Conservation (phyloP, 306 rosid species). For the Senna tora region DNA sequence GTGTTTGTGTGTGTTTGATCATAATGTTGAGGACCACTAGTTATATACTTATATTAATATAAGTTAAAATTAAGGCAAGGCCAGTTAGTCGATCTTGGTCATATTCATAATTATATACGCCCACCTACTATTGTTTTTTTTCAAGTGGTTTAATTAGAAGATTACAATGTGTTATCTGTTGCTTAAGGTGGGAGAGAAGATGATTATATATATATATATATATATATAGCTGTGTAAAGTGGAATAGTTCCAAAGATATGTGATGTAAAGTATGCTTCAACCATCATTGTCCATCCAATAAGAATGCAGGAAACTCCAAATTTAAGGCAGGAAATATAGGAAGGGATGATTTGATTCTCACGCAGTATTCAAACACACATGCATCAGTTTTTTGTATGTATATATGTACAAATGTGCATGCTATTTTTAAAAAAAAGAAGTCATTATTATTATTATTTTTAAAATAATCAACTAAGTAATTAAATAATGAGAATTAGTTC, state of each 20-base stretch:
- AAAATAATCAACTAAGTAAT: too few species aligned
- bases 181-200: conserved; percentile 9
- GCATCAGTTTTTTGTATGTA: too few species aligned
- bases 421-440: too few species aligned
- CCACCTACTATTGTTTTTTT: background rate
- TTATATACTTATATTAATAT: too few species aligned
- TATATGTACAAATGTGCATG: too few species aligned
- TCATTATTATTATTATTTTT: too few species aligned
- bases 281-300: conserved; percentile 10
- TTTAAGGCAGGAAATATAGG: background rate
- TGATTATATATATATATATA: too few species aligned
- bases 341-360: conserved; percentile 15
- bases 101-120: too few species aligned
- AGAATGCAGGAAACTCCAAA: conserved; percentile 29
- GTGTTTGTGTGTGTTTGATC: background rate
- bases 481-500: too few species aligned
- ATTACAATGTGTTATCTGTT: conserved; percentile 35
- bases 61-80: too few species aligned
- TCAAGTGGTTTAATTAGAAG: conserved; percentile 11
- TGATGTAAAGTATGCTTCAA: conserved; percentile 27
- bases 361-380: too few species aligned
- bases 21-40: conserved; percentile 24
- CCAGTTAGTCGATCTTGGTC: conserved; percentile 1
- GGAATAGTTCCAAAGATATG: conserved; percentile 32
- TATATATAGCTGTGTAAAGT: background rate